phyloP scores from a whole-genome alignment of 495 filamentous ascomycete species.

The Penicillium verhagenii region DNA sequence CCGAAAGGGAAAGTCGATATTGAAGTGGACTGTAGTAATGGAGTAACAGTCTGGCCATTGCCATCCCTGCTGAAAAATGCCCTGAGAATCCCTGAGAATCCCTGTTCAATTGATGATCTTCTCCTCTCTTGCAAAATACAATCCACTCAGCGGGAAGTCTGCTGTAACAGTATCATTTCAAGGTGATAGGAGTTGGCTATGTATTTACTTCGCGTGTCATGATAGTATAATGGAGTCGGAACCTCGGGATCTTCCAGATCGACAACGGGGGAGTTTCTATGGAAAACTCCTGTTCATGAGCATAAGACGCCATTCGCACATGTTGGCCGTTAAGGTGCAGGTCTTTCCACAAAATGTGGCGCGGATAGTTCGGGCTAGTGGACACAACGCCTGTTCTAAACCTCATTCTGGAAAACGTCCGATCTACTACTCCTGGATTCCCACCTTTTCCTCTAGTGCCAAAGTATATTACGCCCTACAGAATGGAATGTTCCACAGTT shows the following conservation, averaged over 20 bases:
- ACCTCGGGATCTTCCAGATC: background rate
- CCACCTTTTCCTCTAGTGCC: slow-evolving; percentile 8
- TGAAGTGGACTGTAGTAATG: background rate
- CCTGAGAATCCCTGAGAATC: too few relatives aligned
- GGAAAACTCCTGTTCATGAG: background rate
- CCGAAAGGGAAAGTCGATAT: slow-evolving; percentile 9
- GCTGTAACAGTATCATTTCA: background rate
- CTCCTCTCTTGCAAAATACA: background rate
- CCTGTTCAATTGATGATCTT: slow-evolving; percentile 11
- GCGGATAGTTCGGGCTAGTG: slow-evolving; percentile 11
- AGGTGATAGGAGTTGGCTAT: background rate
- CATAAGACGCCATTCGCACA: too few relatives aligned
- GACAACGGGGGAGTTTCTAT: background rate
- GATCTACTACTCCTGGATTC: slow-evolving; percentile 4
- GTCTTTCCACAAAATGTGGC: background rate
- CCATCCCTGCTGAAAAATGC: background rate
- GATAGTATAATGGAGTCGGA: background rate
- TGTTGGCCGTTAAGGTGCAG: background rate
- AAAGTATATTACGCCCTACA: slow-evolving; percentile 16
- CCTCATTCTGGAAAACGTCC: slow-evolving; percentile 31
- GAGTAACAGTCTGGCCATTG: background rate
- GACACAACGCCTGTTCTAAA: slow-evolving; percentile 18
- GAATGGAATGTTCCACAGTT: background rate
- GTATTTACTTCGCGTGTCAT: too few relatives aligned
- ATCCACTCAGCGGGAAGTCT: background rate